These are phyloP conservation scores for Carallia pectinifolia DNA, from an alignment of 345 rosid species.

Conservation along the genomic window DNA sequence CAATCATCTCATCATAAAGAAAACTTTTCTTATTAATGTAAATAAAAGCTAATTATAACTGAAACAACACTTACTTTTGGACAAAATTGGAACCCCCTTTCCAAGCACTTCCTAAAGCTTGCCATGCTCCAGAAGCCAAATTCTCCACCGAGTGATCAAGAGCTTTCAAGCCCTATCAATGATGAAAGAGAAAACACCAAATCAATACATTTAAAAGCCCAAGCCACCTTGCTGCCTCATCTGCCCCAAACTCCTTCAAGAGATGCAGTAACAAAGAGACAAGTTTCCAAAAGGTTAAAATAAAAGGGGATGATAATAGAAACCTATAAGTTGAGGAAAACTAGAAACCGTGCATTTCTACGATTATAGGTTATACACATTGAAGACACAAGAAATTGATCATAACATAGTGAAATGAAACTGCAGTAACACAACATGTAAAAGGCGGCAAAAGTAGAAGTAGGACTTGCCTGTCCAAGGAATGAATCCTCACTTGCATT, in stretches of 20 bases:
- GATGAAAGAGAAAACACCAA: background rate
- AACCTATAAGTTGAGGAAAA: background rate
- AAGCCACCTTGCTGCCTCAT: background rate
- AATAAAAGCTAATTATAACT: conserved; percentile 8
- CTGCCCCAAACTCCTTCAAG: background rate
- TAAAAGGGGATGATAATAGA: too few relatives aligned
- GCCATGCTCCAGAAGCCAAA: conserved; percentile 96
- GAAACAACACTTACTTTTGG: conserved; percentile 59
- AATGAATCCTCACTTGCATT: conserved; percentile 79
- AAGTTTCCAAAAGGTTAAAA: background rate
- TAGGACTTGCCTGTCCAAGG: conserved; percentile 82
- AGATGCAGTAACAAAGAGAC: conserved; percentile 7
- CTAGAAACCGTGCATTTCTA: background rate
- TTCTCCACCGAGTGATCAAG: conserved; percentile 91
- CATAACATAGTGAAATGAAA: background rate
- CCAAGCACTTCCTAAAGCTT: conserved; percentile 79
- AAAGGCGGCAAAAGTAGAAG: conserved; percentile 16
- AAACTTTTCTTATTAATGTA: background rate
- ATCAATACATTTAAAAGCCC: background rate
- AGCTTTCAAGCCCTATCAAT: conserved; percentile 72
- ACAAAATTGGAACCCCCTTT: conserved; percentile 73
- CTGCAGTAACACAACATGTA: background rate
- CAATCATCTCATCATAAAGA: background rate
- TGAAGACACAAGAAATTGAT: background rate
- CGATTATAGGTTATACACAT: background rate